Base-by-base conservation (phyloP, 768 basidiomycete species). In the Pleurotus sapidus region DNA sequence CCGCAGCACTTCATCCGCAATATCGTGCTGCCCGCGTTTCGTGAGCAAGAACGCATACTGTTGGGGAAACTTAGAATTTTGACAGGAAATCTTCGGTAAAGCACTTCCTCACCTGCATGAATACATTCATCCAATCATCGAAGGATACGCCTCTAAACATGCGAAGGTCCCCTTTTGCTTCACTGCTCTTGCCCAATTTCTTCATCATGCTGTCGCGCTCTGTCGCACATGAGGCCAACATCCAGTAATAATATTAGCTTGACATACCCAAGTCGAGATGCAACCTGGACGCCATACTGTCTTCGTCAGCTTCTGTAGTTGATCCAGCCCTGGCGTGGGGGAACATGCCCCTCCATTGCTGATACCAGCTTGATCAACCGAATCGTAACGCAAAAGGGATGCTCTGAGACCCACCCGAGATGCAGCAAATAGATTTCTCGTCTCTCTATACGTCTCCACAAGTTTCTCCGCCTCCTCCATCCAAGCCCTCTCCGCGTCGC, bases 361-460 rank as follows among this genome's bases (percentile, higher is more conserved):
- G 80, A 76, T 59, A 11, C 37, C 54, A 42, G 27, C 15, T 12
- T 23, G 54, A 0, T 27, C 51, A 42, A 50, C 38, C 18, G 4
- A 30, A 46, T 45, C 9, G 23, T 3, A 15, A 47, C 14, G 25
- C 8, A 59, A 50, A 6, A 0, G 37, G 39, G 49, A 43, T 39
- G 47, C 20, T 43, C n/a, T 42, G 56, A 24, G 18, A 71, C 84
- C 63, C 59, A 94, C 94, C 63, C 87, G 74, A 25, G 87, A 87
- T 2, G 88, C 85, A 63, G 88, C 78, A 67, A 96, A 99, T 60
- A 98, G 67, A 59, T 86, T 83, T 59, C 87, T 81, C 0, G 95
- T 95, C 73, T 94, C 88, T 53, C 96, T 77, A 72, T 95, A 98
- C 68, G 84, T 87, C 59, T 97, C 95, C 3, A 97, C 81, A 46